These are phyloP conservation scores for Penicillium sp. DNA, from an alignment of 2,329 filamentous ascomycete genomes.

Conservation along the genomic window DNA sequence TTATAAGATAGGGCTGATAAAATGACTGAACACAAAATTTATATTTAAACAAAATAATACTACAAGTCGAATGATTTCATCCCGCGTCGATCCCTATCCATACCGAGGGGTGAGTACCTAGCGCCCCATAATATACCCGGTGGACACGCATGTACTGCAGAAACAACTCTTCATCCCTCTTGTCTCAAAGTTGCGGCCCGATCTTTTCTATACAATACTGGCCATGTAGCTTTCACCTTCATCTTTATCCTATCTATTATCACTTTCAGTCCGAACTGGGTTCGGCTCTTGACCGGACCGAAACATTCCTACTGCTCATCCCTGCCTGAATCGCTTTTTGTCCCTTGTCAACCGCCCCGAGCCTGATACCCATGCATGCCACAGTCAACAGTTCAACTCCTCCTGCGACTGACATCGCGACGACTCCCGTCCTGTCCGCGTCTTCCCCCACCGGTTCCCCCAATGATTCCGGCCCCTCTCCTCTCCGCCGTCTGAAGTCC, in stretches of 20 bases:
- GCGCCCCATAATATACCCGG: constrained; percentile 14
- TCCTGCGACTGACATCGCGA: constrained; percentile 12
- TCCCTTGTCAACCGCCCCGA: constrained; percentile 12
- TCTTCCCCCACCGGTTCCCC: constrained; percentile 28
- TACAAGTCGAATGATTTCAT: constrained; percentile 12
- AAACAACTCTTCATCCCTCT: constrained; percentile 19
- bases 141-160: constrained; percentile 16
- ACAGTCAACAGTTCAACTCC: constrained; percentile 29
- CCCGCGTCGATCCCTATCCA: constrained; percentile 19
- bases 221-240: constrained; percentile 15
- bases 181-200: constrained; percentile 11
- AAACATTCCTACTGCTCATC: constrained; percentile 23
- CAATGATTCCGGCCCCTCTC: constrained; percentile 24
- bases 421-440: constrained; percentile 22
- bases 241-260: constrained; percentile 2
- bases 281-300: constrained; percentile 16
- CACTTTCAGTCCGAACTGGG: constrained; percentile 7
- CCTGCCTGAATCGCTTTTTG: constrained; percentile 16
- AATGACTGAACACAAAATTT: not conserved
- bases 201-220: not conserved
- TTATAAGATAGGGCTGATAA: too few relatives aligned
- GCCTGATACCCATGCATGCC: constrained; percentile 34
- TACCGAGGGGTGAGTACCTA: constrained; percentile 17
- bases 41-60: not conserved
- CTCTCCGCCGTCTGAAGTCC: constrained; percentile 31